phyloP scores from a whole-genome alignment of 2,329 filamentous ascomycete genomes.

The Zasmidium citrigriseum region DNA sequence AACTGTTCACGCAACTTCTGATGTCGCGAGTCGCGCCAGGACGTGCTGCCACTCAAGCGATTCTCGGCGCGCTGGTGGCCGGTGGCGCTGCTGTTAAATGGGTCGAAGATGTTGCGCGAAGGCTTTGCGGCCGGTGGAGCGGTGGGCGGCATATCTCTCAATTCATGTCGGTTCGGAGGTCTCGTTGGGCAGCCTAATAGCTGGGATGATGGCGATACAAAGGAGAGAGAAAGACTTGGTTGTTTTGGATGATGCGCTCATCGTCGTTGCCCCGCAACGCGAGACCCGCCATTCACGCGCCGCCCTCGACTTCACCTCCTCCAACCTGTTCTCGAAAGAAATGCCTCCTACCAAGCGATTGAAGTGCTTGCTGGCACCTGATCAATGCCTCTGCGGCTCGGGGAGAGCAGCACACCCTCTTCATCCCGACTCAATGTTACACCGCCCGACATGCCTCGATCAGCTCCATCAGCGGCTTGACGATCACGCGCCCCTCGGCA shows the following conservation, averaged over 20 bases:
- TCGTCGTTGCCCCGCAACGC: constrained; percentile 13
- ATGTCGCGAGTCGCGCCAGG: constrained; percentile 72
- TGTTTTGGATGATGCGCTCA: neutral
- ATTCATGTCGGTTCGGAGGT: neutral
- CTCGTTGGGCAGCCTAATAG: constrained; percentile 7
- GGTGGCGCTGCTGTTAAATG: constrained; percentile 93
- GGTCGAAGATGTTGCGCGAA: constrained; percentile 38
- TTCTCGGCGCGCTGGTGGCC: constrained; percentile 78
- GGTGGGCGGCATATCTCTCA: constrained; percentile 13
- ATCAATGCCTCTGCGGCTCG: too few species aligned
- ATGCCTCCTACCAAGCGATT: too few species aligned
- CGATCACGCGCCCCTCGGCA: neutral
- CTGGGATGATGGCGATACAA: constrained; percentile 1
- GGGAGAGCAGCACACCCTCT: too few species aligned
- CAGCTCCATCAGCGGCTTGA: too few species aligned
- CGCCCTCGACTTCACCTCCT: too few species aligned
- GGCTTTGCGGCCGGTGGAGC: constrained; percentile 30
- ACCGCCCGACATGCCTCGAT: neutral
- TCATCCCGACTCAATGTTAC: neutral
- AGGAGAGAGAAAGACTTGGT: neutral
- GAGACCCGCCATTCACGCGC: neutral
- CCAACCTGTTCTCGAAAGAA: too few species aligned
- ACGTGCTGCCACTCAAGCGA: constrained; percentile 59
- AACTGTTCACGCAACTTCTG: constrained; percentile 73
- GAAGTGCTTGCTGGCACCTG: too few species aligned